Base-by-base conservation (phyloP, 208 protist species). In the Hexamita inflata region DNA sequence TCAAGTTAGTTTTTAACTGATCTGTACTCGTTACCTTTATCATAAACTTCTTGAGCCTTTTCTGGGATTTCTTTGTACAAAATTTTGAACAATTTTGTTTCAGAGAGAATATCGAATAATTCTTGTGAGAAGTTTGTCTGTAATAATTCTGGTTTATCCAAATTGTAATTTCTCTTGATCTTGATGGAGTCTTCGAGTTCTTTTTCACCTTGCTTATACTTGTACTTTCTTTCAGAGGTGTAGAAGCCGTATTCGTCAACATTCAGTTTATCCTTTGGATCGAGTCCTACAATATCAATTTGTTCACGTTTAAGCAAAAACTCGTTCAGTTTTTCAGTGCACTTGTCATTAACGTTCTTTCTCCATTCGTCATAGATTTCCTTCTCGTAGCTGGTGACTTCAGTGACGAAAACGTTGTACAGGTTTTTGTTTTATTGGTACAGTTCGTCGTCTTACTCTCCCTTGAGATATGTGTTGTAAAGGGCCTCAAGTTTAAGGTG, bases 11-110 rank as follows among this genome's bases (percentile, higher is more conserved):
- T 32, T 2, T 28, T 19, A 7, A 24, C 2, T 11, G 40, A 15
- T 26, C 76, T 19, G 34, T 61, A 78, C 2, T 9, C n/a, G 29
- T 78, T 66, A 39, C 42, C 76, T 19, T 73, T 41, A 7, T 19
- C 38, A 41, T 76, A 66, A 1, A 76, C 38, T 45, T 57, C 30
- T 35, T 62, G 1, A 28, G 45, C 24, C 29, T 34, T 13, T 61
- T 57, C 39, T 39, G 2, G 66, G 26, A 65, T 11, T 40, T 61
- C 60, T n/a, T 57, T 38, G 24, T 35, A 11, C 53, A 61, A 40
- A 57, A 74, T 30, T 29, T 78, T 65, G 68, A 74, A 39, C 24
- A 13, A 58, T 13, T 42, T 28, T 13, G n/a, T 34, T 57, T 74
- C 65, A 42, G 4, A 1, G 4, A n/a, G 39, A 9, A 58, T 7